Conservation (phyloP, 2,329 filamentous ascomycete genomes). For the Stenocarpella maydis region DNA sequence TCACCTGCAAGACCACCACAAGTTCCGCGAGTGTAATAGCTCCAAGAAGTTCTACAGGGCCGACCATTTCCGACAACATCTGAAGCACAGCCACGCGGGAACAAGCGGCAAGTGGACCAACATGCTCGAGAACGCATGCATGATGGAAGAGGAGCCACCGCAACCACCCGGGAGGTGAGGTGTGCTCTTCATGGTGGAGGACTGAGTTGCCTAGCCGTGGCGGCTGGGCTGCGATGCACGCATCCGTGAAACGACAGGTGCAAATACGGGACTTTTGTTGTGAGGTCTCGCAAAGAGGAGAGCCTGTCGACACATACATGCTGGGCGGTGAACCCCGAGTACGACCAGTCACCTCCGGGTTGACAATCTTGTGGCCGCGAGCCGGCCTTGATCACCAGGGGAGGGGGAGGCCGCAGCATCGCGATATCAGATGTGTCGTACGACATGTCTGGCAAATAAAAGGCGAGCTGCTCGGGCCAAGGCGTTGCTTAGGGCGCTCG, state of each 20-base stretch:
- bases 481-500: slow-evolving; percentile 18
- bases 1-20: slow-evolving; percentile 91
- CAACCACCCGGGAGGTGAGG: slow-evolving; percentile 45
- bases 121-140: slow-evolving; percentile 94
- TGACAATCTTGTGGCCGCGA: slow-evolving; percentile 11
- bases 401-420: not conserved
- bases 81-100: slow-evolving; percentile 96
- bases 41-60: slow-evolving; percentile 98
- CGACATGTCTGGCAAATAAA: not conserved
- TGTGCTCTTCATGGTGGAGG: not conserved
- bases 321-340: not conserved
- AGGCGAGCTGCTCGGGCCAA: not conserved
- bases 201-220: not conserved
- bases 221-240: slow-evolving; percentile 10
- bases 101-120: slow-evolving; percentile 99
- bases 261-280: not conserved
- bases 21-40: slow-evolving; percentile 97
- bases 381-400: not conserved
- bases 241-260: slow-evolving; percentile 9
- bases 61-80: slow-evolving; percentile 96
- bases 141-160: slow-evolving; percentile 84
- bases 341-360: not conserved
- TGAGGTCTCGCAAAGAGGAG: not conserved
- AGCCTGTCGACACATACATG: not conserved
- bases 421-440: not conserved